phyloP scores from a whole-genome alignment of 257 asterid species.

The Solanum habrochaites region DNA sequence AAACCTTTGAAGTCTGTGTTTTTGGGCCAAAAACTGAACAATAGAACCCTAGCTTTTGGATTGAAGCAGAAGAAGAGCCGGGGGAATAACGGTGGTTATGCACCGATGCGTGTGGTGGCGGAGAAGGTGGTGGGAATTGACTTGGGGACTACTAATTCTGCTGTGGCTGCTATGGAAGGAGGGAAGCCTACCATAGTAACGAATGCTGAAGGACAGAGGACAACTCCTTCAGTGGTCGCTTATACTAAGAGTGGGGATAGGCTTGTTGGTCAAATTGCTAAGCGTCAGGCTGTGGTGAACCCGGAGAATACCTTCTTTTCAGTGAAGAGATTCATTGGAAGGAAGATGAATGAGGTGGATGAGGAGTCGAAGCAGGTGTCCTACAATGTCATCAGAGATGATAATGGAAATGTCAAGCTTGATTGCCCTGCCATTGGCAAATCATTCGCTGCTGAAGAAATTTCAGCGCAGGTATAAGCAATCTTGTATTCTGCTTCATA shows the following conservation, averaged over 20 bases:
- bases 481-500: neutral
- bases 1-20: slow-evolving; percentile 24
- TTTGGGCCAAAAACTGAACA: slow-evolving; percentile 34
- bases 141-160: slow-evolving; percentile 81
- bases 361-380: slow-evolving; percentile 93
- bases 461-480: slow-evolving; percentile 68
- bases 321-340: slow-evolving; percentile 83
- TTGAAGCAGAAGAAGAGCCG: slow-evolving; percentile 26
- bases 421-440: slow-evolving; percentile 89
- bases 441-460: slow-evolving; percentile 86
- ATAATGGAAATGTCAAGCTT: slow-evolving; percentile 83
- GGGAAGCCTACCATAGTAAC: slow-evolving; percentile 90
- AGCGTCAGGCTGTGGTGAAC: slow-evolving; percentile 86
- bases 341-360: slow-evolving; percentile 85
- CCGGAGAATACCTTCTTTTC: slow-evolving; percentile 83
- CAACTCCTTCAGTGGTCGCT: slow-evolving; percentile 90
- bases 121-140: slow-evolving; percentile 92
- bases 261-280: slow-evolving; percentile 87
- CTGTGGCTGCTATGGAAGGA: slow-evolving; percentile 95
- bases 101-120: slow-evolving; percentile 55
- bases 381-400: slow-evolving; percentile 67
- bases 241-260: slow-evolving; percentile 73
- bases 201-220: slow-evolving; percentile 81
- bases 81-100: slow-evolving; percentile 9
- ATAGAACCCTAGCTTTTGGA: slow-evolving; percentile 15